Base-by-base conservation (phyloP, 2,329 filamentous ascomycete species). In the Aspergillus intermedius region DNA sequence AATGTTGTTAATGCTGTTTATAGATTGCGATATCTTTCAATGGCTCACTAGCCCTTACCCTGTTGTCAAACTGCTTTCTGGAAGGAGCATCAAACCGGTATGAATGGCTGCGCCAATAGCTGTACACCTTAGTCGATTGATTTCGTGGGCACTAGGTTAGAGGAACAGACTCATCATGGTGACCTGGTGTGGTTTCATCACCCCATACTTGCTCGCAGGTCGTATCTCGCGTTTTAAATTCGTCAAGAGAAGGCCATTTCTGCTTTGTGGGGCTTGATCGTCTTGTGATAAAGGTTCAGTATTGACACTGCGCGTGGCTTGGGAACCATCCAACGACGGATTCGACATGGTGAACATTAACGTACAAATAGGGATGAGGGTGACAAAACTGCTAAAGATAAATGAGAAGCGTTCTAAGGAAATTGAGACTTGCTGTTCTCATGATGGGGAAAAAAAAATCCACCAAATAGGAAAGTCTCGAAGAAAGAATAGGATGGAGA, bases 51-150 rank as follows among this genome's bases (percentile, higher is more conserved):
- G 5, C 25, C 28, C 61, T 51, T 58, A 65, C 63, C 59, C 54
- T 22, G 60, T 30, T 30, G 25, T 57, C 13, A 65, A 54, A 37
- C 60, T 60, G 46, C 56, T 57, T 3, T 57, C 59, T 13, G 59
- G 62, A 15, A 56, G 60, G 22, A 65, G 56, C 58, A 64, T 62
- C 49, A 66, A 50, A 1, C 63, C 63, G 1, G 62, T 63, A 35
- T 62, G 61, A 46, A 66, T 63, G 0, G 63, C 61, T 4, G 59
- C 60, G 12, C 63, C 62, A 25, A 66, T 61, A 2, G 61, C 63
- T 66, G 43, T 6, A 40, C 13, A 10, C 12, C n/a, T 30, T 7
- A 30, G 44, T 56, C 48, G 56, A 49, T 28, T 34, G 42, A 15
- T 28, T 12, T 25, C 23, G 43, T 69, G 32, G 68, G 63, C 61